Evolutionary conservation across 345 rosid genomes (phyloP), one percentile per base, ranked within the genome.

Genomic region (Sonneratia alba): DNA sequence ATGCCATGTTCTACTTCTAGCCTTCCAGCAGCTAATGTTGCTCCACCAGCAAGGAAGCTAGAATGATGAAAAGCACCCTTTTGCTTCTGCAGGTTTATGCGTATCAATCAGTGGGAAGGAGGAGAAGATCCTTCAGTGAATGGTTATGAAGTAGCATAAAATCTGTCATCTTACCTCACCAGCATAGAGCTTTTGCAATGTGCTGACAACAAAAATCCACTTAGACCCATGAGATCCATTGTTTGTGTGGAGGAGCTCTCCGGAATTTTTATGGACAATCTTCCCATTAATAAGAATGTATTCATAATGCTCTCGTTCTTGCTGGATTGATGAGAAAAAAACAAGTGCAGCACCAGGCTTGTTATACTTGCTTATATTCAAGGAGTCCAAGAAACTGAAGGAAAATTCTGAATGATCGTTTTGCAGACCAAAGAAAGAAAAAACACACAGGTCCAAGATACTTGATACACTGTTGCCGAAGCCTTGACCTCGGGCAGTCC

Each of bases 61-160:
- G 32, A 27, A 27, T 27, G 32, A 27, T 27, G 32, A 27, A 27
- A 27, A 27, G 32, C 32, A 27, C 32, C 32, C 32, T 27, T 27
- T 27, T 27, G 0, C 32, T 94, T 94, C 97, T 94, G 87, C 75
- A 53, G 71, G 65, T 49, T 12, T 9, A 34, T 24, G 66, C 66
- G 27, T 27, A 62, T 62, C 18, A 13, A 34, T 32, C 18, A n/a
- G 1, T 7, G 1, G 38, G 66, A 13, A 62, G 7, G 19, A 11
- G 18, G 27, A 13, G 38, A 32, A 27, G 2, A 27, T 14, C 11
- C 13, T 15, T 1, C 6, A 4, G 12, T 13, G 37, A 27, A 16
- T 1, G 66, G 6, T 10, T 32, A 24, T 0, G 27, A 2, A 11
- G 8, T 24, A 62, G 19, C 38, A 0, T 7, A 27, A 62, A 62